Evolutionary conservation across 2,329 filamentous ascomycete species (phyloP).

Genomic region (Sporothrix schenckii): DNA sequence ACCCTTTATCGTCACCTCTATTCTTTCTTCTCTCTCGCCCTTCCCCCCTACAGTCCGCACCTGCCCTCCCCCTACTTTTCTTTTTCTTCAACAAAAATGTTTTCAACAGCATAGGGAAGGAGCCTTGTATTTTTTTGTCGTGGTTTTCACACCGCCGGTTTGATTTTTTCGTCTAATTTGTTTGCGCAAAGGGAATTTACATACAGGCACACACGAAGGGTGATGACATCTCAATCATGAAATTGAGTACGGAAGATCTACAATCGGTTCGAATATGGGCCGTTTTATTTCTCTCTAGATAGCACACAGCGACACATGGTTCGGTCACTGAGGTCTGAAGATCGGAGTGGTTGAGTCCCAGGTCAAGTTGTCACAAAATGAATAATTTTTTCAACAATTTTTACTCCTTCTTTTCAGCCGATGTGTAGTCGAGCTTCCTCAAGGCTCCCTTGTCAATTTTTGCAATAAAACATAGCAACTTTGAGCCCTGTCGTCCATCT

Average conservation of each 20-base stretch:
- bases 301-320: background rate
- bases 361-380: slow-evolving; percentile 4
- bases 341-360: too few species aligned
- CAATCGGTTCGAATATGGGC: background rate
- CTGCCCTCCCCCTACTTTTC: slow-evolving; percentile 26
- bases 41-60: background rate
- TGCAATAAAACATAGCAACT: too few species aligned
- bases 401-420: background rate
- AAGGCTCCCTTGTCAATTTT: too few species aligned
- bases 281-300: background rate
- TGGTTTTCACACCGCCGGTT: slow-evolving; percentile 2
- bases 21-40: background rate
- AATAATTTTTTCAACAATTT: slow-evolving; percentile 28
- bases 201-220: slow-evolving; percentile 24
- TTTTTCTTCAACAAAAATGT: slow-evolving; percentile 38
- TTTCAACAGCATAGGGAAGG: slow-evolving; percentile 41
- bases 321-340: too few species aligned
- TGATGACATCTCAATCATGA: background rate
- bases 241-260: background rate
- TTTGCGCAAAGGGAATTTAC: slow-evolving; percentile 19
- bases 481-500: too few species aligned
- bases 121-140: slow-evolving; percentile 28
- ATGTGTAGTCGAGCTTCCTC: too few species aligned
- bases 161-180: slow-evolving; percentile 12
- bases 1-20: background rate